Percentiles rank a stretch among this genome's conserved stretches.
Evolutionary conservation across 1,284 basidiomycete genomes (phyloP).

Genomic region (Ceratobasidium sp.): DNA sequence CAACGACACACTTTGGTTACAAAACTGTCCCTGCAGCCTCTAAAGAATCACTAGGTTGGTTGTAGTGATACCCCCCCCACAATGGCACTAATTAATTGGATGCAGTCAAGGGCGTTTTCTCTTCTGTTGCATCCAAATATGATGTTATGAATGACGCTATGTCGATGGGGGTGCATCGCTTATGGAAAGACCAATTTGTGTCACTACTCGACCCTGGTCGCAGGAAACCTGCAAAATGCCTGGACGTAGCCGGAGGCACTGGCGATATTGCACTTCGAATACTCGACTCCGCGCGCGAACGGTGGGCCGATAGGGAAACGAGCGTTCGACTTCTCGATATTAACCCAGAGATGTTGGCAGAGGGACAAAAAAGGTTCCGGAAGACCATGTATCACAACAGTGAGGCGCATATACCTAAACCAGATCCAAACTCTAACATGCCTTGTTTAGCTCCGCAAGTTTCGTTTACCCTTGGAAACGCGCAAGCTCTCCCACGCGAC

Average conservation of each 20-base stretch:
- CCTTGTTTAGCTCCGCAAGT: constrained; percentile 85
- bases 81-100: not conserved
- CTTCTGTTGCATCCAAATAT: constrained; percentile 95
- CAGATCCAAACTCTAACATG: constrained; percentile 42
- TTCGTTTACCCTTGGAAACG: constrained; percentile 93
- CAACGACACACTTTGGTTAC: constrained; percentile 93
- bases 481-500: constrained; percentile 79
- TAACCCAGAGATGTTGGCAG: constrained; percentile 94
- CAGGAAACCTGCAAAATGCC: constrained; percentile 74
- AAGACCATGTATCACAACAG: constrained; percentile 97
- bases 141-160: constrained; percentile 99
- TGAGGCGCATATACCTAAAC: constrained; percentile 61
- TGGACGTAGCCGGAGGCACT: constrained; percentile 98
- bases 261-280: constrained; percentile 98
- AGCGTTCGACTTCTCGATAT: constrained; percentile 95
- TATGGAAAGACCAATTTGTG: constrained; percentile 98
- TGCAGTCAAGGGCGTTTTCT: constrained; percentile 90
- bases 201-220: constrained; percentile 82
- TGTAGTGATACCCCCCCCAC: not conserved
- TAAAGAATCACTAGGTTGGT: constrained; percentile 24
- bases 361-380: constrained; percentile 91
- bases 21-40: constrained; percentile 71
- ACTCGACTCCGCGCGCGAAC: constrained; percentile 91
- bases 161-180: constrained; percentile 94
- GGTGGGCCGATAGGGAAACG: constrained; percentile 89